Conservation (phyloP, 441 rosid genomes). For the Erodium texanum region DNA sequence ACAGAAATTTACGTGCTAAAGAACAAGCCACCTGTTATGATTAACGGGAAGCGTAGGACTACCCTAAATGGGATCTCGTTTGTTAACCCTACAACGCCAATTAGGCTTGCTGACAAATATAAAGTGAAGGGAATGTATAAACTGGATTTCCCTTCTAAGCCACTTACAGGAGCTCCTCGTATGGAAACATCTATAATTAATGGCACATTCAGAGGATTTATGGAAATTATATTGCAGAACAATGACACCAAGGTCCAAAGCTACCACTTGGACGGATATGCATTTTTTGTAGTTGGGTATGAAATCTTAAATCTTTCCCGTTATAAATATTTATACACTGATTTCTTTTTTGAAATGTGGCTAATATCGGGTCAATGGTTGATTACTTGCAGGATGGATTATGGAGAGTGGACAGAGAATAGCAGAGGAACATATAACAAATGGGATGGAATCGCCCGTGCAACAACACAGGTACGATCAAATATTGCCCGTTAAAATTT, state of each 20-base stretch:
- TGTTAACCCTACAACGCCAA: constrained; percentile 45
- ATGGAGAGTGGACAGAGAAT: constrained; percentile 23
- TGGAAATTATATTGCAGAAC: constrained; percentile 55
- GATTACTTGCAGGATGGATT: constrained; percentile 37
- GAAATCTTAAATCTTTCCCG: background rate
- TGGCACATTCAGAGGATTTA: constrained; percentile 36
- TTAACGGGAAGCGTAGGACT: constrained; percentile 45
- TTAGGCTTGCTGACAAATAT: constrained; percentile 58
- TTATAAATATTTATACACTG: too few relatives aligned
- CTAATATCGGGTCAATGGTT: background rate
- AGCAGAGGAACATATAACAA: constrained; percentile 52
- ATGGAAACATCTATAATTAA: constrained; percentile 61
- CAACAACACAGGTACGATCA: constrained; percentile 40
- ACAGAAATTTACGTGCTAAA: constrained; percentile 40
- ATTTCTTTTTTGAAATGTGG: background rate
- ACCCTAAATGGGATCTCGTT: constrained; percentile 52
- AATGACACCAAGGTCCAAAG: constrained; percentile 47
- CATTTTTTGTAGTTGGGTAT: constrained; percentile 69
- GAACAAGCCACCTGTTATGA: constrained; percentile 34
- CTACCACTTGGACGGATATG: constrained; percentile 60
- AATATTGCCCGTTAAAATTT: too few relatives aligned
- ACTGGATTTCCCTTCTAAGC: constrained; percentile 20
- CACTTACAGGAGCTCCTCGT: constrained; percentile 34
- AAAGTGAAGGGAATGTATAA: constrained; percentile 41
- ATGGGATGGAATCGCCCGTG: constrained; percentile 50